Conservation (phyloP, 2,329 filamentous ascomycete species). For the Aspergillus sp. region DNA sequence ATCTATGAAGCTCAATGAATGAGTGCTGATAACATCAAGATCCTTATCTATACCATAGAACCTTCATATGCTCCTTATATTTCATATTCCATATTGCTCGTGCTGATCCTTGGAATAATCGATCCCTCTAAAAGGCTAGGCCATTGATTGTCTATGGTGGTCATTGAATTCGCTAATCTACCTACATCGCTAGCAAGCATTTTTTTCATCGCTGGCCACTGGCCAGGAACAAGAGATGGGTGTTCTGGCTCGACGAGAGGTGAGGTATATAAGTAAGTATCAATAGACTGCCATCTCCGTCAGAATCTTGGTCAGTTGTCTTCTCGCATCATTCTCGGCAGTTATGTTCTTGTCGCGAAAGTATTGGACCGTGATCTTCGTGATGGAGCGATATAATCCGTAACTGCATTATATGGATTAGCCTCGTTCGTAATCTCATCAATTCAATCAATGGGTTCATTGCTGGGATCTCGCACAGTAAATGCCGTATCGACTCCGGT, state of each 20-base stretch:
- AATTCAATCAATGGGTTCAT: background rate
- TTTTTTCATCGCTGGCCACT: background rate
- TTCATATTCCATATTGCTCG: too few relatives aligned
- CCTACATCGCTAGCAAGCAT: background rate
- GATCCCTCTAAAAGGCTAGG: background rate
- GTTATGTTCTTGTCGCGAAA: conserved; percentile 37
- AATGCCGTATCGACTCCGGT: conserved; percentile 29
- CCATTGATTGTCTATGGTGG: background rate
- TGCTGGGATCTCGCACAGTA: conserved; percentile 31
- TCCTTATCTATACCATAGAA: too few relatives aligned
- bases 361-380: conserved; percentile 39
- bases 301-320: conserved; percentile 33
- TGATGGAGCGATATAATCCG: conserved; percentile 39
- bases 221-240: background rate
- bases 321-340: conserved; percentile 38
- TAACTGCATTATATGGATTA: conserved; percentile 27
- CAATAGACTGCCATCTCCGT: conserved; percentile 27
- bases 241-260: too few relatives aligned
- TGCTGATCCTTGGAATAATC: too few relatives aligned
- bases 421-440: background rate
- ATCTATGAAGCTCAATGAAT: too few relatives aligned
- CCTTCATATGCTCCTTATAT: too few relatives aligned
- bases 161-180: background rate
- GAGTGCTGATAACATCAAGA: too few relatives aligned
- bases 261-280: background rate